Conservation (phyloP, 495 filamentous ascomycete genomes). For the Aspergillus saccharolyticus region DNA sequence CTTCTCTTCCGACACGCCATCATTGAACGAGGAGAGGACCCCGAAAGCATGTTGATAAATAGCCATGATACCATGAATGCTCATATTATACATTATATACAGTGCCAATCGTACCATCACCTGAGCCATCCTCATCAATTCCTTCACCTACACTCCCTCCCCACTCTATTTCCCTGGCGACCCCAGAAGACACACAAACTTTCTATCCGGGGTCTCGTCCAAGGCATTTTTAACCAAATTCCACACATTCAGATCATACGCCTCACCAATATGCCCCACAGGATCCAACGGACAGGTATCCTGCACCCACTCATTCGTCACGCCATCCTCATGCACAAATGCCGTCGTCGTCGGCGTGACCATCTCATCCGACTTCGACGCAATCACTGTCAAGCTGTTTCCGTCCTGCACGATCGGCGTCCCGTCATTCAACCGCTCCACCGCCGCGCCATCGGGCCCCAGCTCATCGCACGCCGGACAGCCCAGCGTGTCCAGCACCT, state of each 20-base stretch:
- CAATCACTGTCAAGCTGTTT: constrained; percentile 46
- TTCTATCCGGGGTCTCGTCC: constrained; percentile 29
- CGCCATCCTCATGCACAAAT: constrained; percentile 43
- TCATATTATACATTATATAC: neutral
- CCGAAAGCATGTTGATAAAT: neutral
- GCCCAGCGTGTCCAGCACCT: constrained; percentile 35
- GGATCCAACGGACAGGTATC: constrained; percentile 41
- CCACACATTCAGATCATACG: constrained; percentile 52
- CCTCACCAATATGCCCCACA: constrained; percentile 50
- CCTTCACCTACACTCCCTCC: neutral
- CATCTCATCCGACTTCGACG: constrained; percentile 43
- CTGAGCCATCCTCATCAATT: neutral
- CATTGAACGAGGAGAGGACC: neutral
- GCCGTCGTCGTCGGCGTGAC: constrained; percentile 43
- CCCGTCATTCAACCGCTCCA: constrained; percentile 38
- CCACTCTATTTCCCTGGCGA: constrained; percentile 30
- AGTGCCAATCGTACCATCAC: neutral
- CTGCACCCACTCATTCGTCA: constrained; percentile 44
- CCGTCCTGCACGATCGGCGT: constrained; percentile 43
- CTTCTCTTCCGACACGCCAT: neutral
- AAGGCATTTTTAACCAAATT: constrained; percentile 49
- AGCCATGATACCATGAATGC: neutral
- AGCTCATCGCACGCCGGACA: constrained; percentile 47
- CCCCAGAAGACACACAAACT: constrained; percentile 35
- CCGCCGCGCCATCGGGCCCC: constrained; percentile 32